A percentile compares a stretch with the other conserved stretches of the same genome.
Evolutionary conservation across 2,329 filamentous ascomycete genomes (phyloP).

Genomic region (Iodosphaeria phyllophila): DNA sequence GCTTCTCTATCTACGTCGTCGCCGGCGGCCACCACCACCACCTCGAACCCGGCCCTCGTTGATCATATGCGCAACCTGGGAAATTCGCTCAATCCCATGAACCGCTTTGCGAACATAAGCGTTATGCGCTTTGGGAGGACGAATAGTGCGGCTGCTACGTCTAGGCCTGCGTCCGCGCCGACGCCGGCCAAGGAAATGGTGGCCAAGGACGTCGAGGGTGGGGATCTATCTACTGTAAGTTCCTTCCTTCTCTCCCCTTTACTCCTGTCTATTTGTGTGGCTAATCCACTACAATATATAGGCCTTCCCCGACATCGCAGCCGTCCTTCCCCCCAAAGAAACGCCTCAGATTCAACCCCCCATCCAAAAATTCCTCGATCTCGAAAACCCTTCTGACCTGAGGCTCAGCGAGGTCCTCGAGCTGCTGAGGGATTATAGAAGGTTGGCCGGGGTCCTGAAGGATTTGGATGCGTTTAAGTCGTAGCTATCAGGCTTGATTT

Average conservation of each 20-base stretch:
- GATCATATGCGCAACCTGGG: constrained; percentile 71
- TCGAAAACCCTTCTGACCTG: constrained; percentile 51
- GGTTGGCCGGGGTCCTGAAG: constrained; percentile 46
- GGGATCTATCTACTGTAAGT: constrained; percentile 37
- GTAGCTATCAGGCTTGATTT: constrained; percentile 8
- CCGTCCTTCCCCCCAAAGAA: constrained; percentile 34
- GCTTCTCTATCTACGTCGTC: too few species aligned
- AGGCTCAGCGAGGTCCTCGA: constrained; percentile 56
- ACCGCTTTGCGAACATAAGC: constrained; percentile 53
- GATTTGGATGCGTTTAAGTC: constrained; percentile 43
- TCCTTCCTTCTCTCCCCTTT: neutral
- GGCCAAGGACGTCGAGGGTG: constrained; percentile 25
- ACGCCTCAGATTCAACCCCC: constrained; percentile 41
- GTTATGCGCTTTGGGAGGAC: constrained; percentile 57
- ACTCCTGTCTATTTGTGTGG: neutral
- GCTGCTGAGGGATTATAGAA: constrained; percentile 55
- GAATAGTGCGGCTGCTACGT: too few species aligned
- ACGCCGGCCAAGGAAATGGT: constrained; percentile 16
- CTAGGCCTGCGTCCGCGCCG: constrained; percentile 22
- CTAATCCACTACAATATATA: constrained; percentile 10
- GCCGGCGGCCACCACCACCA: constrained; percentile 9
- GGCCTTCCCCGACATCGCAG: constrained; percentile 42
- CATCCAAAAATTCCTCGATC: constrained; percentile 53
- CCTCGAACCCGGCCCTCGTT: constrained; percentile 41
- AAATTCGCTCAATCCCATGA: constrained; percentile 68